A percentile compares a stretch with the other conserved stretches of the same genome.
phyloP scores from a whole-genome alignment of 2,329 filamentous ascomycete genomes.

The Colletotrichum sp. region DNA sequence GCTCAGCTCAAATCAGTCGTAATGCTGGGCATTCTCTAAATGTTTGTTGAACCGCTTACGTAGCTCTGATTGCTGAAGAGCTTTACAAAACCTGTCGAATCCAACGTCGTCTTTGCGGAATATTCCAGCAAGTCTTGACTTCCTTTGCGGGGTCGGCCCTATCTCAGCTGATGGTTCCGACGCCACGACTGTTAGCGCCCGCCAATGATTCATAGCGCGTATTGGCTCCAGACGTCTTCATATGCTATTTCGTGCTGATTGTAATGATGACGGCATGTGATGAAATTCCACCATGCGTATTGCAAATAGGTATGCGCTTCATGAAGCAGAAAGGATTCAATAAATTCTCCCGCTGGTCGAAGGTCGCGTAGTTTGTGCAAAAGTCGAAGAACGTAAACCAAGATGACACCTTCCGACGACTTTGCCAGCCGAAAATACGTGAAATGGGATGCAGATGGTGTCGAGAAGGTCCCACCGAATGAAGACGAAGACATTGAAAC shows the following conservation, averaged over 20 bases:
- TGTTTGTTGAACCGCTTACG: background rate
- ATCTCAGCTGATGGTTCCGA: background rate
- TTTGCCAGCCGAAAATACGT: background rate
- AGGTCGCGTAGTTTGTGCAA: background rate
- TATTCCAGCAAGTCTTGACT: background rate
- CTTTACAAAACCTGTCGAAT: background rate
- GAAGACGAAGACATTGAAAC: background rate
- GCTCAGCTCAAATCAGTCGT: background rate
- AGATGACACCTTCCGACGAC: background rate
- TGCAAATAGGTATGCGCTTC: background rate
- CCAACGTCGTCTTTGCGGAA: background rate
- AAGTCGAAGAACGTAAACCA: background rate
- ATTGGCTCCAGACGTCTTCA: background rate
- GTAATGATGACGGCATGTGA: background rate
- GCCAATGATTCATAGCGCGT: background rate
- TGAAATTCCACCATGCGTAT: accelerated
- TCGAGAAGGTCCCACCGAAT: background rate
- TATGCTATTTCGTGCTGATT: background rate
- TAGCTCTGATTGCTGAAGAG: background rate
- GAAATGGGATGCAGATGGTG: background rate
- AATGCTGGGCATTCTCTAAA: background rate
- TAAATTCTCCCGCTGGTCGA: background rate
- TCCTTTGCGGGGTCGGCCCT: background rate
- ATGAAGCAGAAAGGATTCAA: background rate
- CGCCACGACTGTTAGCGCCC: background rate